These are phyloP conservation scores for Furcasterigmium furcatum DNA, from an alignment of 2,329 filamentous ascomycete species.

Conservation along the genomic window DNA sequence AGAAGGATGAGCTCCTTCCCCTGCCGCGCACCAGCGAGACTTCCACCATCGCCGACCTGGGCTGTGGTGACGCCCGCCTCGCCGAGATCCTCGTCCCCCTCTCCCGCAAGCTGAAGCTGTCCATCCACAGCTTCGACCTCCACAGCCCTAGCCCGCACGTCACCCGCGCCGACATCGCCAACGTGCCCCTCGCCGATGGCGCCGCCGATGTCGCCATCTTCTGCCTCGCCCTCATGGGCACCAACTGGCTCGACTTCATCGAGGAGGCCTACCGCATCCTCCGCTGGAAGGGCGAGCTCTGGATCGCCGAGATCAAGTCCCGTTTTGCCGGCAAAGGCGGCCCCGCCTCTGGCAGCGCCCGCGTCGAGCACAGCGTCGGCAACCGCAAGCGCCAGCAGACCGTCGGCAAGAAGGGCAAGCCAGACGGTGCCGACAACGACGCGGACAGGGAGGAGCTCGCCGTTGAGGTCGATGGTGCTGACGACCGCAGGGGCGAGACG, in stretches of 20 bases:
- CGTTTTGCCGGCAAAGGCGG: slow-evolving; percentile 65
- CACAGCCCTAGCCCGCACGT: slow-evolving; percentile 74
- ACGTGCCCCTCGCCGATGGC: slow-evolving; percentile 71
- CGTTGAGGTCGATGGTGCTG: slow-evolving; percentile 67
- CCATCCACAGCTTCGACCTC: slow-evolving; percentile 83
- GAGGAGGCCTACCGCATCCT: slow-evolving; percentile 93
- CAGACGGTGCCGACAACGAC: slow-evolving; percentile 22
- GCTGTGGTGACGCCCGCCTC: slow-evolving; percentile 88
- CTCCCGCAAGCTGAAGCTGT: slow-evolving; percentile 64
- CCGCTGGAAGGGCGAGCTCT: slow-evolving; percentile 91
- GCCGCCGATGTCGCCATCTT: slow-evolving; percentile 87
- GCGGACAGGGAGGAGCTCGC: slow-evolving; percentile 52
- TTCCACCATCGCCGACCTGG: slow-evolving; percentile 84
- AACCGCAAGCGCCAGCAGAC: slow-evolving; percentile 53
- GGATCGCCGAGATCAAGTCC: slow-evolving; percentile 95
- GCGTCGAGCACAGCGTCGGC: slow-evolving; percentile 69
- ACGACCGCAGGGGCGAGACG: slow-evolving; percentile 66
- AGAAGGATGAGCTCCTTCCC: slow-evolving; percentile 32
- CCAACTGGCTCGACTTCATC: slow-evolving; percentile 95
- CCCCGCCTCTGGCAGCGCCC: slow-evolving; percentile 19
- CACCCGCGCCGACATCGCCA: slow-evolving; percentile 84
- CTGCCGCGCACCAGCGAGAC: slow-evolving; percentile 67
- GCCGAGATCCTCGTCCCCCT: slow-evolving; percentile 64
- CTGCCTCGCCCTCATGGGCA: slow-evolving; percentile 97
- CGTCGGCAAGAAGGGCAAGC: slow-evolving; percentile 36